phyloP scores from a whole-genome alignment of 1,284 basidiomycete genomes.

The Inonotus hispidus region DNA sequence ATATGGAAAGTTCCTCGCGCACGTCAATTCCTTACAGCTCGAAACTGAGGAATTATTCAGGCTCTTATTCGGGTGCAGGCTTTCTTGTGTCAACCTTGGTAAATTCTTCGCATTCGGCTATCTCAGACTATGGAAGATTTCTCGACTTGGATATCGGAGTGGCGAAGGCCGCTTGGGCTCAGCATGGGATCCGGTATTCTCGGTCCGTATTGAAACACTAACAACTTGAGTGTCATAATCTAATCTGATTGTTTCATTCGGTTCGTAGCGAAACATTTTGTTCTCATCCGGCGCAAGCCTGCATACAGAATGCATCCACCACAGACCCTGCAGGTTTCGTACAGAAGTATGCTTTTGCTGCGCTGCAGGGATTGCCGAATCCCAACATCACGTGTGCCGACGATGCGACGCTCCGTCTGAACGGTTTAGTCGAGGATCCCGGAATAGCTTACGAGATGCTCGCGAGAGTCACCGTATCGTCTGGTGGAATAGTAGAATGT shows the following conservation, averaged over 20 bases:
- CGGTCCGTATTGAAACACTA: constrained; percentile 34
- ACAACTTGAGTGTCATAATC: constrained; percentile 3
- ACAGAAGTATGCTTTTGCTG: constrained; percentile 44
- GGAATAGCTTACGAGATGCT: constrained; percentile 71
- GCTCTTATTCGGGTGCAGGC: constrained; percentile 65
- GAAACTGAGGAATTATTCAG: constrained; percentile 30
- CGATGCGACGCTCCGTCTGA: constrained; percentile 48
- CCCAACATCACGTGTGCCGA: constrained; percentile 60
- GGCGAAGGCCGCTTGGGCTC: constrained; percentile 53
- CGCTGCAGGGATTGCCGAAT: constrained; percentile 44
- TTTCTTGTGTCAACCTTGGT: constrained; percentile 50
- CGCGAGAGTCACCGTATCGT: constrained; percentile 38
- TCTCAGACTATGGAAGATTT: constrained; percentile 55
- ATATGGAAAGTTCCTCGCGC: constrained; percentile 43
- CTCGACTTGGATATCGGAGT: constrained; percentile 62
- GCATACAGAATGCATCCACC: constrained; percentile 44
- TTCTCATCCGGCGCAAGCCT: constrained; percentile 56
- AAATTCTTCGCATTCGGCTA: constrained; percentile 28
- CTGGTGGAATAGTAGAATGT: constrained; percentile 30
- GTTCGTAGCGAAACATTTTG: constrained; percentile 58
- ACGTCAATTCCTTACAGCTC: neutral
- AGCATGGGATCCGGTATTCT: constrained; percentile 37
- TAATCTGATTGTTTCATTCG: neutral
- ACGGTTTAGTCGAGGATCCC: constrained; percentile 43
- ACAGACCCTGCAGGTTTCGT: constrained; percentile 21